phyloP scores from a whole-genome alignment of 306 rosid species.

The Echinosophora koreensis region DNA sequence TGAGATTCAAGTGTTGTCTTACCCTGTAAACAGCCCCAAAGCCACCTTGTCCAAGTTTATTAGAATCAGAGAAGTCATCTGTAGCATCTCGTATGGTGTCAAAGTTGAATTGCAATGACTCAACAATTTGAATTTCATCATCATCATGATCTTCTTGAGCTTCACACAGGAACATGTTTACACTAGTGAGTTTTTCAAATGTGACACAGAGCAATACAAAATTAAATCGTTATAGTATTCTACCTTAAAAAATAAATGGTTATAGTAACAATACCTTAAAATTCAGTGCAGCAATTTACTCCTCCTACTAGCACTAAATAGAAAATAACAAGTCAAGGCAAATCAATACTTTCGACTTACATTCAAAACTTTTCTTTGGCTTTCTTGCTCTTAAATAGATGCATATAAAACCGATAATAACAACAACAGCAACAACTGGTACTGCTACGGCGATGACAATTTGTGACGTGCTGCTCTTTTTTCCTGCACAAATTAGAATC shows the following conservation, averaged over 20 bases:
- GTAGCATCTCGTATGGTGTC: conserved; percentile 44
- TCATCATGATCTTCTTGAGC: conserved; percentile 13
- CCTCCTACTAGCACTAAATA: neutral
- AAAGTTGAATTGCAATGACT: conserved; percentile 42
- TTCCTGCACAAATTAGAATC: conserved; percentile 54
- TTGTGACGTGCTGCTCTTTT: conserved; percentile 17
- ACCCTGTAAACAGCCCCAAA: conserved; percentile 47
- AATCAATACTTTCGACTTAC: conserved; percentile 42
- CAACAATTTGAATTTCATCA: conserved; percentile 23
- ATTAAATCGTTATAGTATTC: no score
- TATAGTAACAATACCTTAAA: neutral
- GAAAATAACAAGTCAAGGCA: neutral
- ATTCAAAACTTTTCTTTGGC: neutral
- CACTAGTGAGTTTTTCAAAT: neutral
- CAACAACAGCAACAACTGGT: conserved; percentile 35
- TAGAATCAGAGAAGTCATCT: conserved; percentile 36
- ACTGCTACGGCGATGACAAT: conserved; percentile 40
- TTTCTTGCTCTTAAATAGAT: conserved; percentile 30
- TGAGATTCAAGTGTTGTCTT: neutral
- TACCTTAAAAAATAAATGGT: neutral
- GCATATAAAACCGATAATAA: conserved; percentile 27
- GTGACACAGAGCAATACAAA: neutral
- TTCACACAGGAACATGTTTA: neutral
- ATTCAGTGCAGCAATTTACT: neutral
- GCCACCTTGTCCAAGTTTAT: conserved; percentile 46